phyloP scores from a whole-genome alignment of 1,284 basidiomycete species.

The Ceratobasidium sp. region DNA sequence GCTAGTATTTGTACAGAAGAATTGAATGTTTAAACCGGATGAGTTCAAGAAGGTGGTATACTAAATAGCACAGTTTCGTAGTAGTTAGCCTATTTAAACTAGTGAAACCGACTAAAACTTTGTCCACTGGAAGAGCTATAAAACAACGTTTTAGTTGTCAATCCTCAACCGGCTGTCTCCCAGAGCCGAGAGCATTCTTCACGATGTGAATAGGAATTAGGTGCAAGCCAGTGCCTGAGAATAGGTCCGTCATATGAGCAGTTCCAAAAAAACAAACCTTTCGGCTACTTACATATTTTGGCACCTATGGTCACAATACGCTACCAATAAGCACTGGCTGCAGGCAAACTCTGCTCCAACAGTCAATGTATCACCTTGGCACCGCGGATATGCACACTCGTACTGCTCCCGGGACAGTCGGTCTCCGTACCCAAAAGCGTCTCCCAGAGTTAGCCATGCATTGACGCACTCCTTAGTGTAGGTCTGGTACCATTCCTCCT shows the following conservation, averaged over 20 bases:
- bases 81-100: too few species aligned
- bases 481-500: not conserved
- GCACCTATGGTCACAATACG: not conserved
- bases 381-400: not conserved
- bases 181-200: slow-evolving; percentile 7
- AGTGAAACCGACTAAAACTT: too few species aligned
- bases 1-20: too few species aligned
- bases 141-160: too few species aligned
- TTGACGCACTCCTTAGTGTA: not conserved
- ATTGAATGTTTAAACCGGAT: too few species aligned
- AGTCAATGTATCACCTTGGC: not conserved
- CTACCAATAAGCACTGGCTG: not conserved
- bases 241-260: not conserved
- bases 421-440: not conserved
- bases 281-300: not conserved
- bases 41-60: too few species aligned
- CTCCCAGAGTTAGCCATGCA: slow-evolving; percentile 1
- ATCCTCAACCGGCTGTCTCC: not conserved
- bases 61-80: too few species aligned
- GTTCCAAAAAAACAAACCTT: not conserved
- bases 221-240: not conserved
- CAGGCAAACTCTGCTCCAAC: not conserved
- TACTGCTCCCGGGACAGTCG: not conserved
- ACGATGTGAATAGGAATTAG: not conserved
- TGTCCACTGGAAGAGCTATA: too few species aligned